phyloP scores from a whole-genome alignment of 345 rosid species.

The Lumnitzera littorea region DNA sequence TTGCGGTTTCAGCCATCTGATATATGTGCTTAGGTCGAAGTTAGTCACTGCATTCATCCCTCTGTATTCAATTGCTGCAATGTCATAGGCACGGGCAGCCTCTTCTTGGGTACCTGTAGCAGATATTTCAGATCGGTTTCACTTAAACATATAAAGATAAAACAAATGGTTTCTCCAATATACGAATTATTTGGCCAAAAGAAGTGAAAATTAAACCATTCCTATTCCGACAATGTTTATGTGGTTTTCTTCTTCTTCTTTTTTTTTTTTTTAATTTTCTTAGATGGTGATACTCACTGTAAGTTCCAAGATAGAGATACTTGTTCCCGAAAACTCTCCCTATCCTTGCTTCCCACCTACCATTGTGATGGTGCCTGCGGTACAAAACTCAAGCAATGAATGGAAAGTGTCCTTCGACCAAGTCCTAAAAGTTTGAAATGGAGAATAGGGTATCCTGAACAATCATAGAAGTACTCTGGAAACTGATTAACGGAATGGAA shows the following conservation, averaged over 20 bases:
- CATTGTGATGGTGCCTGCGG: conserved; percentile 63
- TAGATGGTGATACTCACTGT: conserved; percentile 26
- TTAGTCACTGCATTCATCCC: conserved; percentile 49
- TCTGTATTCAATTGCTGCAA: conserved; percentile 45
- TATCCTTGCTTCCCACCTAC: conserved; percentile 75
- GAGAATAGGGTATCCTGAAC: too few species aligned
- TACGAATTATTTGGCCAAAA: too few species aligned
- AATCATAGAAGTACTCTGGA: too few species aligned
- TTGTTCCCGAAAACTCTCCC: conserved; percentile 70
- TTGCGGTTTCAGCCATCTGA: conserved; percentile 48
- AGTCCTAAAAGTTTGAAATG: too few species aligned
- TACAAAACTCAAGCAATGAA: neutral
- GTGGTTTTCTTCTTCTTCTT: too few species aligned
- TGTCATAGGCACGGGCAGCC: conserved; percentile 47
- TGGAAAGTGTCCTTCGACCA: too few species aligned
- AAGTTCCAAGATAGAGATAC: conserved; percentile 67
- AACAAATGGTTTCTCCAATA: too few species aligned
- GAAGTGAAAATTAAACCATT: too few species aligned
- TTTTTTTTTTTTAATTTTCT: too few species aligned
- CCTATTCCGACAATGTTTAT: too few species aligned
- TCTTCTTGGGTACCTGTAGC: conserved; percentile 46
- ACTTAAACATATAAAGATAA: neutral
- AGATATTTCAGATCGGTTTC: neutral
- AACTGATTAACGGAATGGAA: too few species aligned
- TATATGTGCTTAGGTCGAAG: conserved; percentile 40